Base-by-base conservation (phyloP, 1,139 yeast species). In the Hansenula lynferdii region DNA sequence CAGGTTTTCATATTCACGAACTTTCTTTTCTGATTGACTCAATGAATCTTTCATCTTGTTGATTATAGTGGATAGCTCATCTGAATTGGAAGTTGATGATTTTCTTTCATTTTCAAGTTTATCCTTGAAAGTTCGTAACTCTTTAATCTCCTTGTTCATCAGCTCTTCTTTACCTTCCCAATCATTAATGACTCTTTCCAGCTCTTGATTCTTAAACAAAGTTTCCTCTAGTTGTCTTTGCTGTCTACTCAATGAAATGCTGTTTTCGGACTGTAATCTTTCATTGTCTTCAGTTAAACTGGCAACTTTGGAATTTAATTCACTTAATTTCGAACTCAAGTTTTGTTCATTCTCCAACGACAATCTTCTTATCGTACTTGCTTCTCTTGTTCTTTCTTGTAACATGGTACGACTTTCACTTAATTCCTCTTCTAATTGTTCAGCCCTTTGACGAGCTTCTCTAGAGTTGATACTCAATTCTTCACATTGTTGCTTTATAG, bases 321-420 rank as follows among this genome's bases (percentile, higher is more conserved):
- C 80, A 28, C 62, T 60, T 11, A 75, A 63, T 41, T 75, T 74
- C 7, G 55, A 49, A 31, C 71, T 75, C 38, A 76, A 72, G 34
- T 69, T 71, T 34, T 77, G 80, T 49, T 87, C 92, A 6, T 77
- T 71, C 34, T 86, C 96, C 34, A 77, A 60, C 19, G 87, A 57
- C 28, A 87, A 60, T 44, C 86, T 67, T 47, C 95, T 72, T 62
- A 87, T 74, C 0, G 87, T 79, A 5, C 80, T 69, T 0, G 89
- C 70, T 60, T 92, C 97, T 36, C 90, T 69, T 1, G 83, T 77
- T 45, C 95, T 75, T 49, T 89, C 96, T 52, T 82, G 92, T 8
- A 90, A 62, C 58, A 80, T 69, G 32, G 75, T 72, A 44, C 87
- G 75, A 6, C 85, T 69, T 42, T 90, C 97, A 9, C 75, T 67